Evolutionary conservation across 148 eudicot genomes (phyloP), one percentile per base, ranked within the genome.

Genomic region (Amaranthus cruentus): DNA sequence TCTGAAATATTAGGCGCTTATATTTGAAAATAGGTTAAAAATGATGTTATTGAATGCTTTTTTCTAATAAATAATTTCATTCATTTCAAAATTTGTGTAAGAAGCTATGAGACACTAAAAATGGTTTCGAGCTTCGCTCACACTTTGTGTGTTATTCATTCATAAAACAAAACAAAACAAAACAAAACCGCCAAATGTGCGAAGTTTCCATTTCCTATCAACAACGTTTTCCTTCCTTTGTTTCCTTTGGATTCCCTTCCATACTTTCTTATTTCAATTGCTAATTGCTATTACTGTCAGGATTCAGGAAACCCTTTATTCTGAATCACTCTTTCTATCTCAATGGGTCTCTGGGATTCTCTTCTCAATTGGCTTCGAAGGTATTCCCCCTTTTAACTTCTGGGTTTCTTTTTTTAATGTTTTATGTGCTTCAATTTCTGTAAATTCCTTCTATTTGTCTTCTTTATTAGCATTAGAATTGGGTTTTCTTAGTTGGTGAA

Each of bases 361-460:
- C 70, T 91, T 15, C 90, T 91, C 66, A 88, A 85, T 59, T 91
- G 97, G 97, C 94, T 91, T 10, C 80, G 97, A 15, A 91, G 97
- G 97, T 89, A 76, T 4, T 11, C 58, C 3, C 44, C 47, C 48
- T 47, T 18, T 66, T 9, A 6, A 55, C 14, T 62, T 55, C 48
- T 18, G 18, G 18, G 18, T 18, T 18, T 52, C 10, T 9, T 50
- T 60, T 15, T 60, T 43, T 42, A 3, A 49, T n/a, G 0, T 3
- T 54, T 77, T 21, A 71, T 53, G 4, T 6, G 42, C 38, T 14
- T 10, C 15, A 28, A 9, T 55, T 9, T 18, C 9, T 47, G 2
- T 10, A 4, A 38, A 15, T 9, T 21, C 61, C 43, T 48, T 52
- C 38, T 65, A 3, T 4, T 46, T 69, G 51, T 13, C 7, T 54